Conservation (phyloP, 306 rosid genomes). For the Castanospermum australe region DNA sequence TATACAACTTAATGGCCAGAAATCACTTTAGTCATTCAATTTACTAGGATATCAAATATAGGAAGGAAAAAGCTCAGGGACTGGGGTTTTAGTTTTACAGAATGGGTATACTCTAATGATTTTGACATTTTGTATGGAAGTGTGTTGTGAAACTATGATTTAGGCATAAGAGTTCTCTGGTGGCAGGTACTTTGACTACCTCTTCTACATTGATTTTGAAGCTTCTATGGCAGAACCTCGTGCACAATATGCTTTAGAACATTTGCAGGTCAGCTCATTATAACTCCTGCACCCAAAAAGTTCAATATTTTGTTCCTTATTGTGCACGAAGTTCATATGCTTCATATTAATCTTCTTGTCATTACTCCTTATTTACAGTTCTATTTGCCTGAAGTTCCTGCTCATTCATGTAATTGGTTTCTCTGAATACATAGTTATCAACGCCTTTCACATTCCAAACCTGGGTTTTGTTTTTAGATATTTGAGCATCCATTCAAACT, state of each 20-base stretch:
- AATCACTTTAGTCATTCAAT: conserved; percentile 1
- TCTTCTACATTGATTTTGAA: conserved; percentile 83
- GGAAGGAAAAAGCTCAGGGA: not conserved
- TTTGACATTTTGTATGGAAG: conserved; percentile 16
- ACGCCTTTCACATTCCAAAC: not conserved
- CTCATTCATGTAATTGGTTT: not conserved
- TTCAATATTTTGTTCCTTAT: conserved; percentile 5
- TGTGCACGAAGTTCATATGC: too few relatives aligned
- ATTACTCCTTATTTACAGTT: not conserved
- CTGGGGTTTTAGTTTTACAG: not conserved
- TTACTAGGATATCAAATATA: not conserved
- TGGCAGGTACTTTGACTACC: conserved; percentile 84
- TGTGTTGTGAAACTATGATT: not conserved
- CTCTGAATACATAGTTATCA: not conserved
- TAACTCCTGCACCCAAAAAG: not conserved
- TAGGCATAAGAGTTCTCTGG: conserved; percentile 18
- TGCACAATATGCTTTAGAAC: conserved; percentile 74
- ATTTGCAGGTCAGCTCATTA: conserved; percentile 64
- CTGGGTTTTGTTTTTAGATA: not conserved
- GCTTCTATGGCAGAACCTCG: conserved; percentile 92
- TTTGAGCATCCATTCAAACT: not conserved
- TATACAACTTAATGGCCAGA: conserved; percentile 3
- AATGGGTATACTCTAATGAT: not conserved
- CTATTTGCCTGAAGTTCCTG: not conserved
- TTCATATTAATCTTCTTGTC: not conserved